A percentile compares a stretch with the other conserved stretches of the same genome.
Evolutionary conservation across 2,329 filamentous ascomycete genomes (phyloP).

Genomic region (Verticillium nubilum): DNA sequence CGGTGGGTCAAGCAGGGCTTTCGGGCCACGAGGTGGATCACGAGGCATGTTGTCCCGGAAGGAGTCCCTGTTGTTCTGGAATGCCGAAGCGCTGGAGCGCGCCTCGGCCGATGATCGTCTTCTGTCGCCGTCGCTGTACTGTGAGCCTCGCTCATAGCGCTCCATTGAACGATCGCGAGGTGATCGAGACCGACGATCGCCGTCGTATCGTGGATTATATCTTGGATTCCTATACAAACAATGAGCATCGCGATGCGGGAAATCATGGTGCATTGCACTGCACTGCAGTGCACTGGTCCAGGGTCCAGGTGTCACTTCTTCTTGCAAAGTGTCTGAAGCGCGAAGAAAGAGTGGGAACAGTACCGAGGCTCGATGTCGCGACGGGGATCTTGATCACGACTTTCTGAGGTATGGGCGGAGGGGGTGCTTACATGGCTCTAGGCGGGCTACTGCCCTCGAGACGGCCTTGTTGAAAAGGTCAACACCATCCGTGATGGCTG

Average conservation of each 20-base stretch:
- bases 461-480: slow-evolving; percentile 9
- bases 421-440: slow-evolving; percentile 13
- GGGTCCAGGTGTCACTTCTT: not conserved
- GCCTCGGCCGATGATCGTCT: slow-evolving; percentile 60
- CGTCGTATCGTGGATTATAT: slow-evolving; percentile 57
- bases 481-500: slow-evolving; percentile 9
- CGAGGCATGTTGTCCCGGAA: slow-evolving; percentile 42
- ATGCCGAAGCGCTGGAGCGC: slow-evolving; percentile 51
- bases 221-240: slow-evolving; percentile 39
- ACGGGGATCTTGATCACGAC: not conserved
- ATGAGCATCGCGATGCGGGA: slow-evolving; percentile 7
- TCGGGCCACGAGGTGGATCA: slow-evolving; percentile 77
- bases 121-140: slow-evolving; percentile 60
- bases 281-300: not conserved
- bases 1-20: slow-evolving; percentile 68
- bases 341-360: not conserved
- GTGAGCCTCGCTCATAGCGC: slow-evolving; percentile 51
- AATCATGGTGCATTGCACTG: not conserved
- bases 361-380: not conserved
- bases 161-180: slow-evolving; percentile 66
- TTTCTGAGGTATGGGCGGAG: slow-evolving; percentile 1
- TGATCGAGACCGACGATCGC: slow-evolving; percentile 58
- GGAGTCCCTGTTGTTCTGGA: slow-evolving; percentile 53
- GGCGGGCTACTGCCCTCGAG: slow-evolving; percentile 13
- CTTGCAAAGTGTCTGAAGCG: not conserved